A percentile compares a stretch with the other conserved stretches of the same genome.
phyloP scores from a whole-genome alignment of 441 rosid species.

The Populus trichocarpa region DNA sequence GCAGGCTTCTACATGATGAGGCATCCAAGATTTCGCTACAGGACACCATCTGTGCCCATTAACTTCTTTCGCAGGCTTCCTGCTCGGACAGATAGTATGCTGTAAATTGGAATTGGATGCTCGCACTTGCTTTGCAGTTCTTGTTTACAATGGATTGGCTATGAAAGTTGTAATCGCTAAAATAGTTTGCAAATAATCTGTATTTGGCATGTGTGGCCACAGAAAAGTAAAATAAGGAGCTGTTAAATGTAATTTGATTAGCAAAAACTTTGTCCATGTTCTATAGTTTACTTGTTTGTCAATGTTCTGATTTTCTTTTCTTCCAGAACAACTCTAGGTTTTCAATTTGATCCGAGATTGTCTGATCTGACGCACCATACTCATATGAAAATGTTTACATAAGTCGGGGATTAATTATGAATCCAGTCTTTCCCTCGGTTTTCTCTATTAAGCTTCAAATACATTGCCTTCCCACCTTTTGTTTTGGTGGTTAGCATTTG shows the following conservation, averaged over 20 bases:
- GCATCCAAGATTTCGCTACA: constrained; percentile 85
- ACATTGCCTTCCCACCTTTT: too few species aligned
- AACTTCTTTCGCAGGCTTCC: constrained; percentile 95
- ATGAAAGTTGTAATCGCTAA: background rate
- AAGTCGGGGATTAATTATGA: too few species aligned
- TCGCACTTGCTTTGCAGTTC: constrained; percentile 8
- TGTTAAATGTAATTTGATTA: background rate
- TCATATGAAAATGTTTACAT: too few species aligned
- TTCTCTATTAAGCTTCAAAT: too few species aligned
- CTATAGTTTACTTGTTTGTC: too few species aligned
- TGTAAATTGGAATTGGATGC: constrained; percentile 33
- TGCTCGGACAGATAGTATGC: constrained; percentile 77
- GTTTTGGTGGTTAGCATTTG: too few species aligned
- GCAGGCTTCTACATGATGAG: constrained; percentile 78
- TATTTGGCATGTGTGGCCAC: constrained; percentile 9
- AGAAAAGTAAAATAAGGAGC: background rate
- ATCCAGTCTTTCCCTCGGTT: too few species aligned
- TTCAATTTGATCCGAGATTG: too few species aligned
- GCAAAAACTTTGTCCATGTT: too few species aligned
- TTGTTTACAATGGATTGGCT: constrained; percentile 2
- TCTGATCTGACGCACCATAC: too few species aligned
- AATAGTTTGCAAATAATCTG: constrained; percentile 6
- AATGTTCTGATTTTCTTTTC: too few species aligned
- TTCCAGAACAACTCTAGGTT: too few species aligned
- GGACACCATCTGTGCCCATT: constrained; percentile 72